Base-by-base conservation (phyloP, 805 yeast genomes). In the Candida xyloterini region DNA sequence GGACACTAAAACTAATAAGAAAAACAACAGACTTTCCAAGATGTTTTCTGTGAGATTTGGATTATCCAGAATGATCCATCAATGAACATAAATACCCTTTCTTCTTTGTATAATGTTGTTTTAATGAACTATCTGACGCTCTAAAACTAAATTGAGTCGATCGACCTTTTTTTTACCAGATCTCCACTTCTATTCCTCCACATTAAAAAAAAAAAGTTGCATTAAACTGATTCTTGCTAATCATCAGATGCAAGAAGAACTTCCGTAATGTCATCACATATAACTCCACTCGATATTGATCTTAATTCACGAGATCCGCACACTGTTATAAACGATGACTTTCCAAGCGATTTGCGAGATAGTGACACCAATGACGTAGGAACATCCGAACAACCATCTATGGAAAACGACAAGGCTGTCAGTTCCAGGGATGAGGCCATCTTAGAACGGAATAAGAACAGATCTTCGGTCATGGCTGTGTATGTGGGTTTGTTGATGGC, bases 401-500 rank as follows among this genome's bases (percentile, higher is more conserved):
- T 33, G 15, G 36, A 30, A 16, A 31, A 30, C 24, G 35, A 31
- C n/a, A 40, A 40, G 22, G 18, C 25, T 10, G 35, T 15, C 23
- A 21, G 15, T 10, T 14, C 10, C 6, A 22, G 28, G 8, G 31
- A 33, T 10, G 29, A 31, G 5, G 33, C 24, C 7, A 33, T 27
- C 8, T 20, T 23, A 24, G 36, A 35, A 22, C 24, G 38, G 16
- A 42, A 40, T 34, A 35, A 36, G 24, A 44, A 51, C 28, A 48
- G 52, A 51, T 77, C 87, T 0, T 70, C 80, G 3, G 62, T 70
- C 31, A 78, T 81, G 72, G 87, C 95, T 3, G 60, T 84, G 24
- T 65, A 74, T 7, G 90, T 88, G 4, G 95, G 95, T 43, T 56
- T 77, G 15, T 80, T 87, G 44, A 91, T 93, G 9, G 95, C 95